phyloP scores from a whole-genome alignment of 2,329 filamentous ascomycete genomes.

The Alternaria tenuissima region DNA sequence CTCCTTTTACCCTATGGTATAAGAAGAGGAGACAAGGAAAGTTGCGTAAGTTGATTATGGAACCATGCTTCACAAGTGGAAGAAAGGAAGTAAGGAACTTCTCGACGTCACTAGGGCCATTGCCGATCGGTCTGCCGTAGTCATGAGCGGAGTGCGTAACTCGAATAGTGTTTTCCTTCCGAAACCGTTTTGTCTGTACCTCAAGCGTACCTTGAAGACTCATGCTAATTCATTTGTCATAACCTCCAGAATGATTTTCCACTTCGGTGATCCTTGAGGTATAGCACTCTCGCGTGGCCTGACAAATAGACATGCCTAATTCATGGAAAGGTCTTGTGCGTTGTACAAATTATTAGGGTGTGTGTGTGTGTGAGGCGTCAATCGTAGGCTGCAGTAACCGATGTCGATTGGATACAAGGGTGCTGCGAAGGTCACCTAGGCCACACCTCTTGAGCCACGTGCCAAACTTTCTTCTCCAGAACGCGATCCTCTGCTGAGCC shows the following conservation, averaged over 20 bases:
- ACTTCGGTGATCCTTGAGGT: not conserved
- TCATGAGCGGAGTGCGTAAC: not conserved
- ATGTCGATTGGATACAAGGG: not conserved
- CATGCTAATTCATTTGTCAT: not conserved
- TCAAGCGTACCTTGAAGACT: not conserved
- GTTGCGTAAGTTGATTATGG: too few species aligned
- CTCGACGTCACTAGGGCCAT: too few species aligned
- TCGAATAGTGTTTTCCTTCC: too few species aligned
- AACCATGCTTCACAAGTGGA: too few species aligned
- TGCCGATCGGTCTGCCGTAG: too few species aligned
- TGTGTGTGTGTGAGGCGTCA: not conserved
- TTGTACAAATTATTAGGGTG: not conserved
- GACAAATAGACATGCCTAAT: too few species aligned
- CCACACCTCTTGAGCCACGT: not conserved
- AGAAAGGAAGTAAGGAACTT: too few species aligned
- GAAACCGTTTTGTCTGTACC: not conserved
- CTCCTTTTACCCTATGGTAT: not conserved
- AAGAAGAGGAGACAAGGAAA: too few species aligned
- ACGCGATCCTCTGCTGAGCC: not conserved
- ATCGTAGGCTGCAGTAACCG: not conserved
- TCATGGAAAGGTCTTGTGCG: too few species aligned
- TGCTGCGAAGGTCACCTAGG: not conserved
- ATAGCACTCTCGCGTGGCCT: not conserved
- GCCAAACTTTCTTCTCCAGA: not conserved
- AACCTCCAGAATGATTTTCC: not conserved